Conservation (phyloP, 2,329 filamentous ascomycete species). For the Aspergillus jensenii region DNA sequence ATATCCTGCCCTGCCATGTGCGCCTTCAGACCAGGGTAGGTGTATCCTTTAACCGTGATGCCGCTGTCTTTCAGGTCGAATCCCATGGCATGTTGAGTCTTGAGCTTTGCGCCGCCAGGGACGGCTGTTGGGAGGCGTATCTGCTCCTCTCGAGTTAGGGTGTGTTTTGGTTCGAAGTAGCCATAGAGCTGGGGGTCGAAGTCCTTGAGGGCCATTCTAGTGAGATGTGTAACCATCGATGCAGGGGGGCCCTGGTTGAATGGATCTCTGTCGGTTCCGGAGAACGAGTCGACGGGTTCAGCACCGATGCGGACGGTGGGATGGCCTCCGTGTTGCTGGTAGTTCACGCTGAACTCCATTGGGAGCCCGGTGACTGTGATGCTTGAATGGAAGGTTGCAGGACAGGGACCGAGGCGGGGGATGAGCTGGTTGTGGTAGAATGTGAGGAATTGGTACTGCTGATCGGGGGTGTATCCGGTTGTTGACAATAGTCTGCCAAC, state of each 20-base stretch:
- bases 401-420: not conserved
- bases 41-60: not conserved
- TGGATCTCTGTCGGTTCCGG: not conserved
- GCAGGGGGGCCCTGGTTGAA: not conserved
- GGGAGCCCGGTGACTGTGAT: not conserved
- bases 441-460: not conserved
- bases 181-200: not conserved
- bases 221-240: not conserved
- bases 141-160: not conserved
- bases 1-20: not conserved
- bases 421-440: not conserved
- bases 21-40: not conserved
- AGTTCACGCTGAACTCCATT: slow-evolving; percentile 10
- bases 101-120: not conserved
- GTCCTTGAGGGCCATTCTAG: not conserved
- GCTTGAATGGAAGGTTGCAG: not conserved
- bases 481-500: not conserved
- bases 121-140: not conserved
- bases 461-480: not conserved
- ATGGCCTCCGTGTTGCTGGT: not conserved
- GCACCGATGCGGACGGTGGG: not conserved
- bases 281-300: not conserved
- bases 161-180: not conserved
- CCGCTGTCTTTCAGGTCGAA: not conserved
- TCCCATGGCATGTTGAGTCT: not conserved